Evolutionary conservation across 1,284 basidiomycete genomes (phyloP).

Genomic region (Schizophyllum amplum): DNA sequence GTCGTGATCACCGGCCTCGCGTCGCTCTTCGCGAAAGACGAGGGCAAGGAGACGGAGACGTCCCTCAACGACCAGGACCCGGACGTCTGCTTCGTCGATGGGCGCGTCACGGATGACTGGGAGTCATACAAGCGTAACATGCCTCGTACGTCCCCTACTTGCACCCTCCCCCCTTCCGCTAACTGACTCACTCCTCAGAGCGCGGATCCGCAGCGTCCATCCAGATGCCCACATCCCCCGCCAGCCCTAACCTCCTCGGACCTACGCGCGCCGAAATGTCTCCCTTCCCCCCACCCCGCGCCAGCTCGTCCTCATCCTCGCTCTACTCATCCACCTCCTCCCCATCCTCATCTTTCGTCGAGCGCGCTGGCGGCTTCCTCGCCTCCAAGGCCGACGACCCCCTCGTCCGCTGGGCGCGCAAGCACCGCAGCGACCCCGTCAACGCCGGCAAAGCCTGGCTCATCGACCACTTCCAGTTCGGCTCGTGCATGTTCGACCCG

Average conservation of each 20-base stretch:
- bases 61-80: constrained; percentile 26
- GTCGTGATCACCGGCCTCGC: constrained; percentile 49
- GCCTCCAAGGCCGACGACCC: constrained; percentile 31
- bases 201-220: constrained; percentile 2
- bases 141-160: constrained; percentile 19
- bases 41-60: constrained; percentile 29
- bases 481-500: constrained; percentile 48
- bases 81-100: constrained; percentile 34
- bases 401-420: constrained; percentile 36
- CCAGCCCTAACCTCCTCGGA: constrained; percentile 7
- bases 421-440: constrained; percentile 42
- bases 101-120: constrained; percentile 39
- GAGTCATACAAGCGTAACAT: constrained; percentile 30
- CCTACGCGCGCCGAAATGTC: not conserved
- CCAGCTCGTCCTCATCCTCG: constrained; percentile 8
- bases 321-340: constrained; percentile 8
- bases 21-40: constrained; percentile 36
- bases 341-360: constrained; percentile 20
- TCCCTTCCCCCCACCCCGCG: not conserved
- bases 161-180: not conserved
- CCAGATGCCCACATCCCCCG: constrained; percentile 7
- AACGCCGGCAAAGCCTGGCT: constrained; percentile 39
- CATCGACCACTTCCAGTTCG: constrained; percentile 46
- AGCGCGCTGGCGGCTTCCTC: constrained; percentile 30
- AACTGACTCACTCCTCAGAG: constrained; percentile 1